Conservation (phyloP, 2,329 filamentous ascomycete species). For the Chaetothyriales sp. region DNA sequence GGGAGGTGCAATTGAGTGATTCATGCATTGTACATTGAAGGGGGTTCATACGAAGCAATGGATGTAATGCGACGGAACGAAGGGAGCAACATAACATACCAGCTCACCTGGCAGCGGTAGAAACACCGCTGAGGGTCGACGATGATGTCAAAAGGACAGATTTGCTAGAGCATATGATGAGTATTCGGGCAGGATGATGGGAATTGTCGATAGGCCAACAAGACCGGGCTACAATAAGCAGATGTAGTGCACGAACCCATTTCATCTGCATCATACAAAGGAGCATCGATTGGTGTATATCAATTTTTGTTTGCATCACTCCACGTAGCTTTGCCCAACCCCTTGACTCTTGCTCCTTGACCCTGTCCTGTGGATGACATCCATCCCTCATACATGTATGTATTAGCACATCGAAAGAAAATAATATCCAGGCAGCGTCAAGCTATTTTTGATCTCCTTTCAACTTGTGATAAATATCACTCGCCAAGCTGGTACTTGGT, state of each 20-base stretch:
- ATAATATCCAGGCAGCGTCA: not conserved
- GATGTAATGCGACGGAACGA: not conserved
- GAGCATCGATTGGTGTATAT: not conserved
- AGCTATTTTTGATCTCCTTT: slow-evolving; percentile 8
- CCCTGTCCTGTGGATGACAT: not conserved
- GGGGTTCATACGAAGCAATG: not conserved
- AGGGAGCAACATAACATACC: not conserved
- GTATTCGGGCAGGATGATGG: not conserved
- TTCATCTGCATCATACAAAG: not conserved
- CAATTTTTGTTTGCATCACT: too few relatives aligned
- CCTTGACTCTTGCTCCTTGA: not conserved
- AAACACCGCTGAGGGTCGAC: not conserved
- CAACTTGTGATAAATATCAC: slow-evolving; percentile 15
- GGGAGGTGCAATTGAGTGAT: not conserved
- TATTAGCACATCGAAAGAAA: too few relatives aligned
- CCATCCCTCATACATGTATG: too few relatives aligned
- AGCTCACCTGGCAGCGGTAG: not conserved
- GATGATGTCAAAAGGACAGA: not conserved
- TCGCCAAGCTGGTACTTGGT: slow-evolving; percentile 14
- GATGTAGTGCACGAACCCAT: not conserved
- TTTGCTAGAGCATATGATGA: not conserved
- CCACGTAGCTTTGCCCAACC: too few relatives aligned
- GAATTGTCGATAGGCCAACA: not conserved
- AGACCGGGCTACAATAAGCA: not conserved
- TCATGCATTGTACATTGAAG: not conserved